These are phyloP conservation scores for Eucalyptus victrix DNA, from an alignment of 345 rosid species.

Conservation along the genomic window DNA sequence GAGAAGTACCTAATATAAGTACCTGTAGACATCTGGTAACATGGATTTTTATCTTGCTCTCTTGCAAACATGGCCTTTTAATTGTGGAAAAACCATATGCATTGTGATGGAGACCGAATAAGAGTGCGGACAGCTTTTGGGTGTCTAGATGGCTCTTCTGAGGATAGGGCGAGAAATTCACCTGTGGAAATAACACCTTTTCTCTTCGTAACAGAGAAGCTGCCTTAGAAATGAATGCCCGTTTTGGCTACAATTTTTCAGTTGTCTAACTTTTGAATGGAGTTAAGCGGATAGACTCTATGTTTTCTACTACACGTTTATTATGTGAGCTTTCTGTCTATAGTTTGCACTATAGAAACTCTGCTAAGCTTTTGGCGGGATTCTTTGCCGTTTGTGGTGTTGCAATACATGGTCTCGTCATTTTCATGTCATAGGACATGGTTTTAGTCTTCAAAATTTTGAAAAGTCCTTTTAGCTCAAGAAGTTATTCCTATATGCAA, in stretches of 20 bases:
- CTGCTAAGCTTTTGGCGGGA: conserved; percentile 33
- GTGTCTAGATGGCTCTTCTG: not conserved
- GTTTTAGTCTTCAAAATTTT: conserved; percentile 7
- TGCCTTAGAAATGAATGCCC: conserved; percentile 7
- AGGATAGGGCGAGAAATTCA: not conserved
- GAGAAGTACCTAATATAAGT: not conserved
- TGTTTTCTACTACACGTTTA: not conserved
- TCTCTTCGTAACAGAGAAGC: not conserved
- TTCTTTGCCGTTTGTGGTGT: conserved; percentile 18
- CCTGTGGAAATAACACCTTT: not conserved
- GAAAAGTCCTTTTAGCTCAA: conserved; percentile 2
- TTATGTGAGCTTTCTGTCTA: not conserved
- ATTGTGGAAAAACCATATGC: not conserved
- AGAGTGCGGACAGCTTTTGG: not conserved
- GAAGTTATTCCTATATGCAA: too few species aligned
- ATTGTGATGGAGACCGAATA: too few species aligned
- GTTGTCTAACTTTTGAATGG: conserved; percentile 12
- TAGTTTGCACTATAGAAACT: conserved; percentile 11
- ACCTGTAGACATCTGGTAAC: not conserved
- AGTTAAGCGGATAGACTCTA: conserved; percentile 20
- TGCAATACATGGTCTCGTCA: conserved; percentile 23
- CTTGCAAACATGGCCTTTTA: too few species aligned
- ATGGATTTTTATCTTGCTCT: not conserved
- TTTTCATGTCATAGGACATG: conserved; percentile 24
- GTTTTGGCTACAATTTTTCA: conserved; percentile 13